Conservation (phyloP, 2,329 filamentous ascomycete species). For the Diaporthe batatas region DNA sequence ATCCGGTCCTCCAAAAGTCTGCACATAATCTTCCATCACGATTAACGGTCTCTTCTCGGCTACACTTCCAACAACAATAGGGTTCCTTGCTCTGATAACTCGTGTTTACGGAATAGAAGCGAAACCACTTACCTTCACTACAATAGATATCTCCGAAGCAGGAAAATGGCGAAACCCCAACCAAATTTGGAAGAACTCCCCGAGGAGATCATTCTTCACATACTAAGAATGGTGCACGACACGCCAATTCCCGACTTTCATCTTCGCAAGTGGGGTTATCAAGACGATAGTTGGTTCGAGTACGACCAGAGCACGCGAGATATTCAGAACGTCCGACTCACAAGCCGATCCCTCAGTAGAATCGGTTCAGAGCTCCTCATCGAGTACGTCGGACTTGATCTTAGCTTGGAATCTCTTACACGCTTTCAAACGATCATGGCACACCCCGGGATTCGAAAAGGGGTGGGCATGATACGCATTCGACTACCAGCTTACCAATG, state of each 20-base stretch:
- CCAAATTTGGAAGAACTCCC: neutral
- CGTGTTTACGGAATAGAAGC: no score
- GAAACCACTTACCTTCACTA: no score
- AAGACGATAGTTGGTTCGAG: neutral
- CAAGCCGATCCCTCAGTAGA: neutral
- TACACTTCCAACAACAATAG: no score
- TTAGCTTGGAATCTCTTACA: neutral
- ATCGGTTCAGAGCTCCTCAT: constrained; percentile 3
- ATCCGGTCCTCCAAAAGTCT: no score
- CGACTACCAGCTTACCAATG: neutral
- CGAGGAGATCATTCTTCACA: neutral
- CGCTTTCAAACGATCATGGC: neutral
- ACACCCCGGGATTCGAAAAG: neutral
- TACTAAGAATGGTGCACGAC: neutral
- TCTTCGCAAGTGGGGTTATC: no score
- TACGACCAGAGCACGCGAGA: neutral
- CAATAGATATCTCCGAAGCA: no score
- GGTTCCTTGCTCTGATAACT: no score
- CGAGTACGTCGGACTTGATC: neutral
- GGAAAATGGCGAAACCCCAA: no score
- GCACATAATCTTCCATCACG: no score
- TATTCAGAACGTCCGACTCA: neutral
- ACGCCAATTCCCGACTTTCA: neutral
- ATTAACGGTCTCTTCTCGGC: no score
- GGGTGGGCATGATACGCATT: neutral